Evolutionary conservation across 2,329 filamentous ascomycete species (phyloP).

Genomic region (Tolypocladium capitatum): DNA sequence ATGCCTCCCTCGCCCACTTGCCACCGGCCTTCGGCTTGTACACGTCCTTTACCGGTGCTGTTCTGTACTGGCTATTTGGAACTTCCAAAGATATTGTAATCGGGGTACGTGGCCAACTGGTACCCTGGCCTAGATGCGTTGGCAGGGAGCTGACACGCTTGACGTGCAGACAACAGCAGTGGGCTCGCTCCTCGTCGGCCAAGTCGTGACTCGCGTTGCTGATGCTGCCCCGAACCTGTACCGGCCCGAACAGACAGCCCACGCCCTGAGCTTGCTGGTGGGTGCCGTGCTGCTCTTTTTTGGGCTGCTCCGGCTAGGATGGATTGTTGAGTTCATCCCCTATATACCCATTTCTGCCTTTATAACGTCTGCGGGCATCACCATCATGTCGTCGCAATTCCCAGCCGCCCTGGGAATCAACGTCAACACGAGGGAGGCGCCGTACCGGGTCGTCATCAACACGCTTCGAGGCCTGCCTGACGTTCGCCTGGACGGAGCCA

Average conservation of each 20-base stretch:
- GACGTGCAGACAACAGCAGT: slow-evolving; percentile 39
- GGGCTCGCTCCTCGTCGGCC: slow-evolving; percentile 36
- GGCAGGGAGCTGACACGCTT: neutral
- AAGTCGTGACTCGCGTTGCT: slow-evolving; percentile 25
- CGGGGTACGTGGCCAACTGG: slow-evolving; percentile 29
- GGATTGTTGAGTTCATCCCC: slow-evolving; percentile 38
- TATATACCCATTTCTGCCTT: slow-evolving; percentile 36
- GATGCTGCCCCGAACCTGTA: slow-evolving; percentile 20
- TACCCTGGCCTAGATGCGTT: neutral
- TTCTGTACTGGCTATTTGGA: slow-evolving; percentile 73
- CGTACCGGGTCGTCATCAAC: slow-evolving; percentile 31
- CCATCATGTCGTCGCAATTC: slow-evolving; percentile 34
- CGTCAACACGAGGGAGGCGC: slow-evolving; percentile 30
- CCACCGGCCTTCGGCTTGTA: slow-evolving; percentile 61
- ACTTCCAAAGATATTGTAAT: slow-evolving; percentile 81
- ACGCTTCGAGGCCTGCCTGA: slow-evolving; percentile 24
- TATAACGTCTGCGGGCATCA: slow-evolving; percentile 36
- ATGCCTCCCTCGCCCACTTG: slow-evolving; percentile 58
- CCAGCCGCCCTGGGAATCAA: slow-evolving; percentile 30
- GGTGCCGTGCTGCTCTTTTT: slow-evolving; percentile 30
- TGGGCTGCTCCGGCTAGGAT: slow-evolving; percentile 33
- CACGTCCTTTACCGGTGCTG: slow-evolving; percentile 68
- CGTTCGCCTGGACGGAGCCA: slow-evolving; percentile 52
- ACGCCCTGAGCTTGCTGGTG: slow-evolving; percentile 29
- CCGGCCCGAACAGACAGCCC: slow-evolving; percentile 26